Base-by-base conservation (phyloP, 495 filamentous ascomycete genomes). In the Bacidia gigantensis region DNA sequence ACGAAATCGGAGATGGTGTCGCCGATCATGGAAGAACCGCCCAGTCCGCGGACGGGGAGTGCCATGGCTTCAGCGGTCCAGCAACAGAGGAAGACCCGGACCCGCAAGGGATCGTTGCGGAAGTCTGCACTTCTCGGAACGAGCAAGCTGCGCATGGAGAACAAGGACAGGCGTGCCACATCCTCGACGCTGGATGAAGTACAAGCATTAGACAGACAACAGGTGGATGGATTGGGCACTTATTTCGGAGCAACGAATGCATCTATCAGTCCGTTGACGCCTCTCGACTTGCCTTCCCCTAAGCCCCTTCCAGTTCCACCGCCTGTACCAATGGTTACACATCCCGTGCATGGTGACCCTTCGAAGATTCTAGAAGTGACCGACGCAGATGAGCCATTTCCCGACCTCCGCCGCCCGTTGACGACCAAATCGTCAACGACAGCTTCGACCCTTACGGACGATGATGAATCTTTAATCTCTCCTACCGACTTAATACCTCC, bases 61-160 rank as follows among this genome's bases (percentile, higher is more conserved):
- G 71, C 79, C 52, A 74, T 79, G 72, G 69, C 74, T 21, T 72
- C 69, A 12, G 64, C 76, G 12, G 77, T 83, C 55, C 80, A 84
- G 53, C 47, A 50, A n/a, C 75, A 78, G 35, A 69, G 65, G 45
- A 84, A 83, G 60, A 83, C 81, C 9, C 76, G 88, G 22, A 79
- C 81, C 52, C 81, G 89, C 41, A 81, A 83, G 56, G 84, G 86
- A 3, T 89, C 86, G 3, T 66, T 90, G 51, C 72, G 86, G 40
- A 92, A 90, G 58, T 84, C 86, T 2, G 87, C 86, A 22, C 67
- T 90, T 9, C 71, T 90, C 7, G 85, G 84, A 3, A 78, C 83
- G 43, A 77, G 83, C 39, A 77, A 72, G 3, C 72, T 79, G 55
- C 68, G 78, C 18, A 49, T 80, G 79, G 62, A 79, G 69, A 53